phyloP scores from a whole-genome alignment of 768 basidiomycete genomes.

The Holtermanniella nyarrowii region DNA sequence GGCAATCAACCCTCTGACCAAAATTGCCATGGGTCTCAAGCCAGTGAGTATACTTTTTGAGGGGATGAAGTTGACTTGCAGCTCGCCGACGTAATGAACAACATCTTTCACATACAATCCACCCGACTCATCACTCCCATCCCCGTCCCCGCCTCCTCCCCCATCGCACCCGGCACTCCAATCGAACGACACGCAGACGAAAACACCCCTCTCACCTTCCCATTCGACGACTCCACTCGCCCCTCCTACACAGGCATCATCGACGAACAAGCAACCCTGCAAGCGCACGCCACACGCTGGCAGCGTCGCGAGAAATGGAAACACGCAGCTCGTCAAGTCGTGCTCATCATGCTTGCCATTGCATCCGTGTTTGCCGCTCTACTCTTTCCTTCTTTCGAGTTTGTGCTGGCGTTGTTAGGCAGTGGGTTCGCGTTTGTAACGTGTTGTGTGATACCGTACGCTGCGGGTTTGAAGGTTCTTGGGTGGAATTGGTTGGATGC shows the following conservation, averaged over 20 bases:
- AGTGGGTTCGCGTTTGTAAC: slow-evolving; percentile 21
- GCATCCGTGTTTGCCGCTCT: slow-evolving; percentile 21
- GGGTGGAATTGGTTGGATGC: slow-evolving; percentile 19
- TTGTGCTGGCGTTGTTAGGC: slow-evolving; percentile 22
- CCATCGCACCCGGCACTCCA: slow-evolving; percentile 9
- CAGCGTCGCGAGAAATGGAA: slow-evolving; percentile 23
- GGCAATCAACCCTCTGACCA: slow-evolving; percentile 34
- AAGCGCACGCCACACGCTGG: slow-evolving; percentile 10
- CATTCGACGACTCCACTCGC: background rate
- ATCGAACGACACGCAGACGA: slow-evolving; percentile 4
- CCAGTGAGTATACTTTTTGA: slow-evolving; percentile 22
- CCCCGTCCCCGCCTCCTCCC: slow-evolving; percentile 14
- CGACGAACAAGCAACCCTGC: background rate
- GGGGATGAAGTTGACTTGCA: slow-evolving; percentile 2
- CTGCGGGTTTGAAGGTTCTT: slow-evolving; percentile 16
- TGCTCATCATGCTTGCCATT: slow-evolving; percentile 17
- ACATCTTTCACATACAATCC: slow-evolving; percentile 24
- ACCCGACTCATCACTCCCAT: slow-evolving; percentile 15
- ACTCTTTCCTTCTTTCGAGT: slow-evolving; percentile 27
- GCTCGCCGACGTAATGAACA: slow-evolving; percentile 26
- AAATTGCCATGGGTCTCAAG: slow-evolving; percentile 31
- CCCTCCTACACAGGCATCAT: background rate
- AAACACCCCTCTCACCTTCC: slow-evolving; percentile 2
- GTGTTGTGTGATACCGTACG: slow-evolving; percentile 23
- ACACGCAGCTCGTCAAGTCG: slow-evolving; percentile 14